Evolutionary conservation across 73 alveolate species (phyloP), one percentile per base, ranked within the genome.

Genomic region (Blepharisma stoltei): DNA sequence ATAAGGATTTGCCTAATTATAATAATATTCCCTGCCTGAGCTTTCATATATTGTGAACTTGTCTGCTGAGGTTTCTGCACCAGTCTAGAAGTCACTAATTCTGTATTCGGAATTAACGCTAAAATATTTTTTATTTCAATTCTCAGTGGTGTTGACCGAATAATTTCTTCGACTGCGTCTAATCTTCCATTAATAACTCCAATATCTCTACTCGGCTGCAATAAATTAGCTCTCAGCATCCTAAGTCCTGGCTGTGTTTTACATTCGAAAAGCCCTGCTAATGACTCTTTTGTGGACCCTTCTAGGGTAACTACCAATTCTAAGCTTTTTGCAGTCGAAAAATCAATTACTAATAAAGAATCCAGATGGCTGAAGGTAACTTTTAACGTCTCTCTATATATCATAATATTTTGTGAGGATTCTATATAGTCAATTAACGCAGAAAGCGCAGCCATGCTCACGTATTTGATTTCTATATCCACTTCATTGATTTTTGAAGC

Each of bases 401-500:
- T 14, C 9, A 11, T n/a, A n/a, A 27, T 55, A 11, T 55, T 55
- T 47, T 55, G 50, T 14, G 82, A 14, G 11, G 21, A 18, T 65
- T 73, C 82, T 14, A 73, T 18, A 55, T 73, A 44, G 50, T 46
- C 14, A 55, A 47, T 27, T 47, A 73, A 55, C 4, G 82, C 82
- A 11, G 82, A 27, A 73, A 73, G 80, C 4, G 81, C 78, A 9
- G 82, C 78, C 49, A 73, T 14, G 49, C 81, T 46, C 11, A 73
- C 82, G 68, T 54, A 73, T 73, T 73, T 73, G 20, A 7, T 54
- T 25, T 27, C 82, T 7, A 53, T 21, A 20, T 73, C 82, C 0
- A 9, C 54, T 9, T 20, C 81, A 7, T 20, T 9, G 18, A 14
- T 8, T 73, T 54, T 25, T 14, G 14, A 9, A 0, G 4, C 18